Evolutionary conservation across 176 grass and related monocot genomes (phyloP).

Genomic region (Poa annua): DNA sequence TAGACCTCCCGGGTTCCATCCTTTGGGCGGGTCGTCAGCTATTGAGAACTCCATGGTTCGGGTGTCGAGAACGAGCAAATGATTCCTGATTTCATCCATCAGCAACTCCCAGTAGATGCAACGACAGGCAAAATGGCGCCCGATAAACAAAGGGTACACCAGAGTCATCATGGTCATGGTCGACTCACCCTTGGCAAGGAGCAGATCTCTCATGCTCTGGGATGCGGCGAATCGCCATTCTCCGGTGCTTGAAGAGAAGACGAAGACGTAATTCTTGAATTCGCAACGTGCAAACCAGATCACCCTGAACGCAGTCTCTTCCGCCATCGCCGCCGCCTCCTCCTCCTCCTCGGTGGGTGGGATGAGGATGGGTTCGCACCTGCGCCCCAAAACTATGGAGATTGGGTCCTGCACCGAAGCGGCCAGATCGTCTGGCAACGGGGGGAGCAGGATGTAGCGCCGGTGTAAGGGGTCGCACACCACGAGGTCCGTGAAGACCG

Average conservation of each 20-base stretch:
- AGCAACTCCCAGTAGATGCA: neutral
- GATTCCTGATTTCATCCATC: neutral
- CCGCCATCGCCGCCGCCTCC: too few species aligned
- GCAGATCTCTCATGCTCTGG: neutral
- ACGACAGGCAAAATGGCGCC: neutral
- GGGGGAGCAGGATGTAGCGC: neutral
- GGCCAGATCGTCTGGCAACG: conserved; percentile 10
- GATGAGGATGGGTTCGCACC: conserved; percentile 29
- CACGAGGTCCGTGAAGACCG: neutral
- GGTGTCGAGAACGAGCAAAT: neutral
- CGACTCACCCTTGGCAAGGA: neutral
- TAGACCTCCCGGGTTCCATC: neutral
- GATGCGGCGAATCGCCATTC: neutral
- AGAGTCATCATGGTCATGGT: neutral
- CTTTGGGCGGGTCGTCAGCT: neutral
- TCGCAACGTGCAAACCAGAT: conserved; percentile 8
- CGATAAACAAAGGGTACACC: neutral
- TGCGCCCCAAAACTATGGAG: neutral
- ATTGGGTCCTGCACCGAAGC: neutral
- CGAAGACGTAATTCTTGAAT: neutral
- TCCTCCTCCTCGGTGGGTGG: neutral
- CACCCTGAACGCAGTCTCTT: conserved; percentile 16
- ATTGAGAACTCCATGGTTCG: neutral
- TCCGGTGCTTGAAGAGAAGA: neutral
- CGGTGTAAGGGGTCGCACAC: neutral